Evolutionary conservation across 495 filamentous ascomycete species (phyloP).

Genomic region (Staphylotrichum longicolle): DNA sequence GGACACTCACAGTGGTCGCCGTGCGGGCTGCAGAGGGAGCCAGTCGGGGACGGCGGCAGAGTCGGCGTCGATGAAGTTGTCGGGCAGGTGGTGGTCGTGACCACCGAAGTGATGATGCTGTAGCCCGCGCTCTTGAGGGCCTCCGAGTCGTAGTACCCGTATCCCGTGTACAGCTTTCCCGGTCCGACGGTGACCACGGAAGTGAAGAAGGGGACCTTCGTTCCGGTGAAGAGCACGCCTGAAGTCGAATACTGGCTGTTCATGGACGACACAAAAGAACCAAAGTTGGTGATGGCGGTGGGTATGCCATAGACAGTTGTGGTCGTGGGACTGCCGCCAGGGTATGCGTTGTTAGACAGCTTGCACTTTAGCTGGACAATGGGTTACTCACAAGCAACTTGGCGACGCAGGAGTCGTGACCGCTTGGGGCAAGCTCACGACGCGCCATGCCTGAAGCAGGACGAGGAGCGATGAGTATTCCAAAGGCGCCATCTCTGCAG

Average conservation of each 20-base stretch:
- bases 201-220: conserved; percentile 8
- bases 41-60: conserved; percentile 3
- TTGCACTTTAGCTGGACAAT: neutral
- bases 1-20: conserved; percentile 5
- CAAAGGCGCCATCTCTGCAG: neutral
- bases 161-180: conserved; percentile 2
- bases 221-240: conserved; percentile 5
- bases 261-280: conserved; percentile 1
- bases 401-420: neutral
- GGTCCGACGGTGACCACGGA: neutral
- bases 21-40: conserved; percentile 9
- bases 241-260: conserved; percentile 7
- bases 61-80: neutral
- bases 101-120: conserved; percentile 4
- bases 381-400: neutral
- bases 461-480: neutral
- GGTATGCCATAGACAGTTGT: conserved; percentile 2
- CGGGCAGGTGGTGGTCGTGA: conserved; percentile 5
- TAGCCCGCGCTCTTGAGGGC: conserved; percentile 12
- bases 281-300: conserved; percentile 6
- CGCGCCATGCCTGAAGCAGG: neutral
- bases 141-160: conserved; percentile 5
- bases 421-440: neutral
- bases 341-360: neutral
- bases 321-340: conserved; percentile 1